These are phyloP conservation scores for Pleurostoma richardsiae DNA, from an alignment of 2,329 filamentous ascomycete genomes.

Conservation along the genomic window DNA sequence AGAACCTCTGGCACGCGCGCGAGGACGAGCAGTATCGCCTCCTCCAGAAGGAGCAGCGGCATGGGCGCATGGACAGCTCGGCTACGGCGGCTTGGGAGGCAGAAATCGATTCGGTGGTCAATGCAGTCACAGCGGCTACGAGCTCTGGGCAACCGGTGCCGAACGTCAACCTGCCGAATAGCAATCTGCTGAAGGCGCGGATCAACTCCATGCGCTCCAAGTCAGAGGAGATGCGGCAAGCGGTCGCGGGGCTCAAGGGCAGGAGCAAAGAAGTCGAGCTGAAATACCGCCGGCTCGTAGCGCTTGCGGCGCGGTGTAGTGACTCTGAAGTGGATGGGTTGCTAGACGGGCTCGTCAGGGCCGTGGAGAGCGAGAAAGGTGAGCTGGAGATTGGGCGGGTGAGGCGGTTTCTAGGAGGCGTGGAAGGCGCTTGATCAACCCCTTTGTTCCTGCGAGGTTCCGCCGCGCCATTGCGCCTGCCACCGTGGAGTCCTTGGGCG, in stretches of 20 bases:
- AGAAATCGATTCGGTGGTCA: constrained; percentile 43
- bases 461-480: too few relatives aligned
- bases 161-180: constrained; percentile 48
- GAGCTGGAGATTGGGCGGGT: constrained; percentile 74
- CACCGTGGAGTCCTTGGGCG: too few relatives aligned
- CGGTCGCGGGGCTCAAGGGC: constrained; percentile 67
- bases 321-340: constrained; percentile 77
- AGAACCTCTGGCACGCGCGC: constrained; percentile 70
- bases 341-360: constrained; percentile 73
- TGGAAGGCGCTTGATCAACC: constrained; percentile 50
- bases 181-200: constrained; percentile 59
- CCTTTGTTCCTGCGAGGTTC: not conserved
- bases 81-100: constrained; percentile 47
- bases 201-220: constrained; percentile 66
- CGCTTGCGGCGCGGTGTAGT: constrained; percentile 75
- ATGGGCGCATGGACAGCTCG: constrained; percentile 38
- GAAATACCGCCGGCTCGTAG: constrained; percentile 84
- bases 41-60: constrained; percentile 37
- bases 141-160: constrained; percentile 27
- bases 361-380: constrained; percentile 80
- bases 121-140: constrained; percentile 19
- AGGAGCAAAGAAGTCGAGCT: constrained; percentile 79
- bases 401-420: constrained; percentile 72
- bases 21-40: constrained; percentile 61
- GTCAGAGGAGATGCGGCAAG: constrained; percentile 61